phyloP scores from a whole-genome alignment of 2,329 filamentous ascomycete species.

The Cladosporium velox region DNA sequence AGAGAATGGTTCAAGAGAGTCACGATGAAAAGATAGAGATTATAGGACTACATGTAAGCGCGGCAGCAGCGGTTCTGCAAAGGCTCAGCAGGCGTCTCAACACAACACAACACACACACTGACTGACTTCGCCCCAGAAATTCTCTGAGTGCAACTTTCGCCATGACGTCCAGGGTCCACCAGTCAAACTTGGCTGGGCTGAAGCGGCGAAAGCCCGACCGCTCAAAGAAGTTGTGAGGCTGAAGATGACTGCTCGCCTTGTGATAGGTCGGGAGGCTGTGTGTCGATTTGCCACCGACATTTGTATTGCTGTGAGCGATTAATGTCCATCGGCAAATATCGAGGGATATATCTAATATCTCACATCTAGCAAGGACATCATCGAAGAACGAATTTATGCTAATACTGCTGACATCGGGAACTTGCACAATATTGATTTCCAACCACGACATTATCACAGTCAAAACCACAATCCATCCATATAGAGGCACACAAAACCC shows the following conservation, averaged over 20 bases:
- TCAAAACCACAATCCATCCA: not conserved
- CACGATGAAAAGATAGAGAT: not conserved
- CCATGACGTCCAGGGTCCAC: not conserved
- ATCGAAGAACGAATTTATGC: no score
- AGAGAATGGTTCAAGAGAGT: not conserved
- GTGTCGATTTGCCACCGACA: not conserved
- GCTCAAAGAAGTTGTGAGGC: not conserved
- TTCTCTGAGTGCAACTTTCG: not conserved
- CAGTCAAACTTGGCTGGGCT: not conserved
- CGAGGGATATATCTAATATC: no score
- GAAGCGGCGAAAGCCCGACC: constrained; percentile 3
- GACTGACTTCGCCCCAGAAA: constrained; percentile 1
- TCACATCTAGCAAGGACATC: no score
- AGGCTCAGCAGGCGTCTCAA: constrained; percentile 10
- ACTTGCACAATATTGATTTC: no score
- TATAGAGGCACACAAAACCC: not conserved
- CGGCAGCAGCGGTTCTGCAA: not conserved
- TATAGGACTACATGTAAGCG: not conserved
- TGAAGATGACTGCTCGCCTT: not conserved
- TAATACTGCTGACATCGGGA: not conserved
- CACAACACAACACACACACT: not conserved
- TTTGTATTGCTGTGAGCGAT: not conserved
- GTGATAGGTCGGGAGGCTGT: not conserved
- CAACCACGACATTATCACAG: no score
- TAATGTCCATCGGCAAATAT: not conserved